phyloP scores from a whole-genome alignment of 257 asterid genomes.

The Lithospermum erythrorhizon region DNA sequence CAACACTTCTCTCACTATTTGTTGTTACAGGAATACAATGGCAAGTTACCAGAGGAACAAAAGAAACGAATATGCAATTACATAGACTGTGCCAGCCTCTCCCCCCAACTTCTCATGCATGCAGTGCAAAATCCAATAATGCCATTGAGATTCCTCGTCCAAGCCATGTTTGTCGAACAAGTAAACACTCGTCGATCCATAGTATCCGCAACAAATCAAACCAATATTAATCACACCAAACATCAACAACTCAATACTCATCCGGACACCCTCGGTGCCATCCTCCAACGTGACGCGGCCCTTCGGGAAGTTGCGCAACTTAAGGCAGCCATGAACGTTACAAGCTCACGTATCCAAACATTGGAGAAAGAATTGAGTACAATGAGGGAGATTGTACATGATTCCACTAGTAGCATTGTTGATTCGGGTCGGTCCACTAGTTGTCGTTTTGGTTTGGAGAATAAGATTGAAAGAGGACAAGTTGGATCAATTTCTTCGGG shows the following conservation, averaged over 20 bases:
- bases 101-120: constrained; percentile 57
- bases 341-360: constrained; percentile 45
- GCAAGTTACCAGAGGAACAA: constrained; percentile 36
- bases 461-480: constrained; percentile 47
- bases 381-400: constrained; percentile 37
- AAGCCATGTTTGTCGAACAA: constrained; percentile 94
- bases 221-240: neutral
- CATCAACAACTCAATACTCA: constrained; percentile 11
- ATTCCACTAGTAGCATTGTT: constrained; percentile 17
- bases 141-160: constrained; percentile 80
- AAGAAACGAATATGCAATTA: constrained; percentile 57
- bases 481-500: constrained; percentile 55
- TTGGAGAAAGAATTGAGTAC: constrained; percentile 55
- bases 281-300: constrained; percentile 64
- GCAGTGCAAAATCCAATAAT: constrained; percentile 79
- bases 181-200: constrained; percentile 70
- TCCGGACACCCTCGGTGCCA: constrained; percentile 44
- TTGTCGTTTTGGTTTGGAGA: constrained; percentile 44
- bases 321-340: constrained; percentile 48
- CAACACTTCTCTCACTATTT: too few species aligned
- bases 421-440: constrained; percentile 47
- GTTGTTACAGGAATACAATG: constrained; percentile 36
- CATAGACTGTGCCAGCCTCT: constrained; percentile 61
- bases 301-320: constrained; percentile 58
- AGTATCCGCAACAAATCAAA: constrained; percentile 35